Evolutionary conservation across 208 protist species (phyloP).

Genomic region (Giardia muris): DNA sequence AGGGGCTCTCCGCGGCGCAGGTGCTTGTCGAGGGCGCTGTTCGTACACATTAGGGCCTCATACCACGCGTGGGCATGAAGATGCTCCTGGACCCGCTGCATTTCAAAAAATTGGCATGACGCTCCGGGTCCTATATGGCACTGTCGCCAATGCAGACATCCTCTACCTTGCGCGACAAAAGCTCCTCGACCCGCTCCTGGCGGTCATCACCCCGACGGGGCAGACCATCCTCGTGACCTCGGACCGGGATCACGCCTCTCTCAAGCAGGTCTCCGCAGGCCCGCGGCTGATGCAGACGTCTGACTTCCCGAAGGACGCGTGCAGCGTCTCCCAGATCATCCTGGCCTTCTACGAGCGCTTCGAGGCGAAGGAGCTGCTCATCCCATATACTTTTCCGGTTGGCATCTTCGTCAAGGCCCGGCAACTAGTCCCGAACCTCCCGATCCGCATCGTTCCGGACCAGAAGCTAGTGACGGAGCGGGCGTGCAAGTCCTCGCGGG

Average conservation of each 20-base stretch:
- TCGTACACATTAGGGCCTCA: not conserved
- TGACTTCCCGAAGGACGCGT: not conserved
- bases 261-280: not conserved
- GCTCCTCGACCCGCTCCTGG: not conserved
- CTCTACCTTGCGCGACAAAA: not conserved
- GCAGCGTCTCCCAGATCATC: not conserved
- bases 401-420: not conserved
- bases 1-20: not conserved
- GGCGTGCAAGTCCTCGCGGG: not conserved
- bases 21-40: not conserved
- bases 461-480: not conserved
- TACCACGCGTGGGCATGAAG: not conserved
- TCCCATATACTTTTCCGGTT: not conserved
- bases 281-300: not conserved
- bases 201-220: not conserved
- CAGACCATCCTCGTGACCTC: not conserved
- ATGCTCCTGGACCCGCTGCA: not conserved
- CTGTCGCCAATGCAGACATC: not conserved
- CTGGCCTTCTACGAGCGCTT: not conserved
- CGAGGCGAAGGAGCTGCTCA: not conserved
- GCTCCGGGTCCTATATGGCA: not conserved
- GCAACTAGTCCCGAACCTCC: not conserved
- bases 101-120: not conserved
- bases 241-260: not conserved
- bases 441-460: not conserved